phyloP scores from a whole-genome alignment of 768 basidiomycete species.

The Boletus insuetus region DNA sequence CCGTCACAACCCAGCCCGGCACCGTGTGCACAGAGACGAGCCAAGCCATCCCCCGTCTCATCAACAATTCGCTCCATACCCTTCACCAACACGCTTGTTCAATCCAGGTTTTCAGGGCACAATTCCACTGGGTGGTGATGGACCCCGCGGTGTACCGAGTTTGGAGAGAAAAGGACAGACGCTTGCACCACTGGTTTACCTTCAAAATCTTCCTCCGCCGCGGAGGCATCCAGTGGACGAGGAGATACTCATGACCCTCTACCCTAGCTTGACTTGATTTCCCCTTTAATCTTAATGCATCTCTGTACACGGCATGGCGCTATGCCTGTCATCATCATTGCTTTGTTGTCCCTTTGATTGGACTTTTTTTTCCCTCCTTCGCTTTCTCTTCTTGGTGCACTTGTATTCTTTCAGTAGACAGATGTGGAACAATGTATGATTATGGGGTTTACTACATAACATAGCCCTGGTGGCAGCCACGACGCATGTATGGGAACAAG shows the following conservation, averaged over 20 bases:
- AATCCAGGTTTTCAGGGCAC: conserved; percentile 9
- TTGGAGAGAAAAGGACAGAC: conserved; percentile 23
- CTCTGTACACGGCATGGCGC: conserved; percentile 6
- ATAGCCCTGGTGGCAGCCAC: neutral
- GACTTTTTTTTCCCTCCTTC: conserved; percentile 1
- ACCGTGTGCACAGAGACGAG: conserved; percentile 31
- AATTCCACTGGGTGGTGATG: neutral
- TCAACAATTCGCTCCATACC: conserved; percentile 32
- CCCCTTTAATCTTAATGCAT: conserved; percentile 12
- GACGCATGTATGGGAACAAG: no score
- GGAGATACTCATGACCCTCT: conserved; percentile 62
- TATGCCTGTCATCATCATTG: conserved; percentile 3
- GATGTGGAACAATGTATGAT: conserved; percentile 22
- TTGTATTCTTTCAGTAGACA: conserved; percentile 23
- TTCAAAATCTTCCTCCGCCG: conserved; percentile 56
- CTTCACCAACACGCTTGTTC: conserved; percentile 24
- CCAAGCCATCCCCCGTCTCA: conserved; percentile 15
- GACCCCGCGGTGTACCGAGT: neutral
- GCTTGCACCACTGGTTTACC: conserved; percentile 64
- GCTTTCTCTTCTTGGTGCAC: conserved; percentile 22
- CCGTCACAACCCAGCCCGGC: conserved; percentile 49
- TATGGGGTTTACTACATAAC: neutral
- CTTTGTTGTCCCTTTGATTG: conserved; percentile 8
- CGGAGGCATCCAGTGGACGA: conserved; percentile 72
- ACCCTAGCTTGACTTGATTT: conserved; percentile 31